phyloP scores from a whole-genome alignment of 1,139 yeast species.

The Martiniozyma asiatica region DNA sequence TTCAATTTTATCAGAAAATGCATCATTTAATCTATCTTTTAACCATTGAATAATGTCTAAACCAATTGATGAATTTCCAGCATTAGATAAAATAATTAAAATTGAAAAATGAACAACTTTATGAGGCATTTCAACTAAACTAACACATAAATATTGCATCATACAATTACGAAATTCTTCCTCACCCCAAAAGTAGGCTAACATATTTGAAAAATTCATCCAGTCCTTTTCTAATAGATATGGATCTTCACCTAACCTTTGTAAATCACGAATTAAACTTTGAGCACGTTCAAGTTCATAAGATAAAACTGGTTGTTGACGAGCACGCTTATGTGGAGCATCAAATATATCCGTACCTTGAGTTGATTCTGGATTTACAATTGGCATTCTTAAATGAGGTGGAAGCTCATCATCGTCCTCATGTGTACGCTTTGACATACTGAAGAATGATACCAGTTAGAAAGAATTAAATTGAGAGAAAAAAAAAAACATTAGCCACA shows the following conservation, averaged over 20 bases:
- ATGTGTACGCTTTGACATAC: slow-evolving; percentile 30
- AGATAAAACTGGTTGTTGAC: slow-evolving; percentile 7
- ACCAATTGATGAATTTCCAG: slow-evolving; percentile 57
- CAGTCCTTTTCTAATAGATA: slow-evolving; percentile 7
- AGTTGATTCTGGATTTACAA: slow-evolving; percentile 20
- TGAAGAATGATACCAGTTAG: no score
- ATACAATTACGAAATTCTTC: slow-evolving; percentile 38
- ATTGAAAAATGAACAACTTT: slow-evolving; percentile 63
- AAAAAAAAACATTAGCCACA: no score
- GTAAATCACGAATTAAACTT: slow-evolving; percentile 31
- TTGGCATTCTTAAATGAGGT: slow-evolving; percentile 19
- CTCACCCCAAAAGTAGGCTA: slow-evolving; percentile 23
- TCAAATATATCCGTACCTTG: no score
- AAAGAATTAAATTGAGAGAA: no score
- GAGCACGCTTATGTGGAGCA: slow-evolving; percentile 4
- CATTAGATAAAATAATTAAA: slow-evolving; percentile 57
- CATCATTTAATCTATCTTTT: slow-evolving; percentile 50
- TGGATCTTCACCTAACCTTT: slow-evolving; percentile 51
- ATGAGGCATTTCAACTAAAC: slow-evolving; percentile 81
- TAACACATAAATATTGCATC: slow-evolving; percentile 46
- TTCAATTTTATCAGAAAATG: slow-evolving; percentile 34
- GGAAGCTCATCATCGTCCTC: slow-evolving; percentile 27
- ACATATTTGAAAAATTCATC: slow-evolving; percentile 7
- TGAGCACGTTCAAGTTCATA: slow-evolving; percentile 15
- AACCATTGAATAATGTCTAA: slow-evolving; percentile 7